Evolutionary conservation across 75 land plant genomes (phyloP).

Genomic region (Cupressus sempervirens): DNA sequence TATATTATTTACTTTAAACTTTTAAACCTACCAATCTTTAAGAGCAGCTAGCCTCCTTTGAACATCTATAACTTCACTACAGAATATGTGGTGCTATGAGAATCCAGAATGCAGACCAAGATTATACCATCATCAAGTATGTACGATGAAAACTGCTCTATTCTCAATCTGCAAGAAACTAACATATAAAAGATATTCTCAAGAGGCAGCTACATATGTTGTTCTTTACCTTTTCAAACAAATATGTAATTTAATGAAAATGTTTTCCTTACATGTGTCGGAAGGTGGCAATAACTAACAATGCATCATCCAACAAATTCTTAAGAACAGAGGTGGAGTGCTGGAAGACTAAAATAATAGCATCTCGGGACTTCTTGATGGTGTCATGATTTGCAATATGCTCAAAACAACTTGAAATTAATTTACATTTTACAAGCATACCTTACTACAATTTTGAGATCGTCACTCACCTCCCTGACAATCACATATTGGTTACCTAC

Average conservation of each 20-base stretch:
- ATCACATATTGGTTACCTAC: not conserved
- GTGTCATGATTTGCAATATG: not conserved
- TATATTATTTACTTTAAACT: not conserved
- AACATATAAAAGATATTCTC: not conserved
- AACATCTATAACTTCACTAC: not conserved
- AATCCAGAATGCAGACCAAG: not conserved
- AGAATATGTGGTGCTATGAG: not conserved
- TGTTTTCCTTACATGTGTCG: not conserved
- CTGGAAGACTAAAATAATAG: not conserved
- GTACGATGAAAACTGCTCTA: not conserved
- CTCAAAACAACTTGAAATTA: not conserved
- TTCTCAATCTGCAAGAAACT: not conserved
- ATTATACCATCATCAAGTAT: not conserved
- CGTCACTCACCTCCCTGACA: not conserved
- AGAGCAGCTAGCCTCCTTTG: not conserved
- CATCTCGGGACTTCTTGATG: not conserved
- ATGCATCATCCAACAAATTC: not conserved
- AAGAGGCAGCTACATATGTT: not conserved
- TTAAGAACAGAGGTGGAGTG: not conserved
- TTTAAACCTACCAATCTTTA: not conserved
- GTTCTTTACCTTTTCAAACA: not conserved
- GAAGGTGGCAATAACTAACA: not conserved
- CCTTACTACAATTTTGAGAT: not conserved
- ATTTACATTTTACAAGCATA: slow-evolving; percentile 2
- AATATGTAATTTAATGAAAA: not conserved